phyloP scores from a whole-genome alignment of 2,329 filamentous ascomycete genomes.

The Aschersonia sp. region DNA sequence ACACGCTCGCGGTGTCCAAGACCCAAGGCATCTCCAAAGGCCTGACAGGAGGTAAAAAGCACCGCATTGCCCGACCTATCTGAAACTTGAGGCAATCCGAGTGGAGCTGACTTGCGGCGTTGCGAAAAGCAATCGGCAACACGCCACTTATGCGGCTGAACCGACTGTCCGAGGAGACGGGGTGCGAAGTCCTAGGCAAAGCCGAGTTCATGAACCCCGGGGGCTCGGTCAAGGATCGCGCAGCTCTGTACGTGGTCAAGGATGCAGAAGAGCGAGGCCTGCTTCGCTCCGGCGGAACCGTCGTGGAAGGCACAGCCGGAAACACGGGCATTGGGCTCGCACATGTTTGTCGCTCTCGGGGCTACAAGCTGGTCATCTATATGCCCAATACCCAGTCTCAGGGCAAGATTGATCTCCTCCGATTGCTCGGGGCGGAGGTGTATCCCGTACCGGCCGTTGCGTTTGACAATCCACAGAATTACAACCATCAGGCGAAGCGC shows the following conservation, averaged over 20 bases:
- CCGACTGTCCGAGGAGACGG: constrained; percentile 74
- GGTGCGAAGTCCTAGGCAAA: constrained; percentile 89
- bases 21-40: constrained; percentile 69
- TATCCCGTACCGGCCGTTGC: constrained; percentile 91
- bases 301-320: constrained; percentile 92
- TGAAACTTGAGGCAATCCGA: no score
- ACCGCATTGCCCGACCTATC: no score
- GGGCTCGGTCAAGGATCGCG: constrained; percentile 90
- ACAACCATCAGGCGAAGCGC: constrained; percentile 87
- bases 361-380: constrained; percentile 95
- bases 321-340: constrained; percentile 97
- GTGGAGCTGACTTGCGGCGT: background rate
- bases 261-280: constrained; percentile 84
- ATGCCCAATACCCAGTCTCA: constrained; percentile 99
- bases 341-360: constrained; percentile 83
- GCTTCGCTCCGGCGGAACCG: constrained; percentile 74
- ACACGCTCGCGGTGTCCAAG: constrained; percentile 60
- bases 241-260: constrained; percentile 84
- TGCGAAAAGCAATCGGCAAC: constrained; percentile 72
- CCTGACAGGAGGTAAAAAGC: constrained; percentile 58
- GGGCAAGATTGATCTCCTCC: constrained; percentile 88
- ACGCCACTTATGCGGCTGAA: constrained; percentile 89
- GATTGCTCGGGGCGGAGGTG: constrained; percentile 85
- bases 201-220: constrained; percentile 98
- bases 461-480: constrained; percentile 90